Base-by-base conservation (phyloP, 192 early-diverging fungal species). In the Backusella morwellensis region DNA sequence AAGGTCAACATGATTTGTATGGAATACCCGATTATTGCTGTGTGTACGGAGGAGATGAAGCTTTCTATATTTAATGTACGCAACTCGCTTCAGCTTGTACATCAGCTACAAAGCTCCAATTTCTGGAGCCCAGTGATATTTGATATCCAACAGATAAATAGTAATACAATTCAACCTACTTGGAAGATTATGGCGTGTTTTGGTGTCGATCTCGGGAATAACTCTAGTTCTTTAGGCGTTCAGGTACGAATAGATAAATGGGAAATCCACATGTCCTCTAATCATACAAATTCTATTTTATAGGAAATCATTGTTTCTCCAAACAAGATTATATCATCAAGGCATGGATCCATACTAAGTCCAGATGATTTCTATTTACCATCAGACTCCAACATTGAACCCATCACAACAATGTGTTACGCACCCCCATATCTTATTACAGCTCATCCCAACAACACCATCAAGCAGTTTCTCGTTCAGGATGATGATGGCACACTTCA, bases 401-500 rank as follows among this genome's bases (percentile, higher is more conserved):
- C 79, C 19, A 83, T 83, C 34, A 83, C 79, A 23, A 50, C 77
- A 29, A 77, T 85, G 19, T 54, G 70, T 4, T 85, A 83, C 68
- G 75, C 80, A 15, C 8, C 32, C 14, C 82, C 86, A 19, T 85
- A 81, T 47, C 76, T 88, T 23, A 76, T 85, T 8, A 86, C 87
- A 17, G 83, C 85, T 23, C 85, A 86, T 41, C 44, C 74, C 7
- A 84, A 88, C 35, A 88, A 88, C 44, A 87, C 79, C 23, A 82
- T 88, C 26, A 83, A 84, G 44, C 78, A 85, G 12, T 88, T 85
- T 67, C 29, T 74, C n/a, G 72, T 85, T n/a, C 21, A 76, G 6
- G 68, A 67, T 36, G 35, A 34, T 11, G 50, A 63, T 34, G 54
- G 23, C 1, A 29, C 5, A 8, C 66, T 84, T 17, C 70, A 81